Percentiles rank a stretch among this genome's conserved stretches.
These are phyloP conservation scores for Nicotiana knightiana DNA, from an alignment of 257 asterid genomes.

Conservation along the genomic window DNA sequence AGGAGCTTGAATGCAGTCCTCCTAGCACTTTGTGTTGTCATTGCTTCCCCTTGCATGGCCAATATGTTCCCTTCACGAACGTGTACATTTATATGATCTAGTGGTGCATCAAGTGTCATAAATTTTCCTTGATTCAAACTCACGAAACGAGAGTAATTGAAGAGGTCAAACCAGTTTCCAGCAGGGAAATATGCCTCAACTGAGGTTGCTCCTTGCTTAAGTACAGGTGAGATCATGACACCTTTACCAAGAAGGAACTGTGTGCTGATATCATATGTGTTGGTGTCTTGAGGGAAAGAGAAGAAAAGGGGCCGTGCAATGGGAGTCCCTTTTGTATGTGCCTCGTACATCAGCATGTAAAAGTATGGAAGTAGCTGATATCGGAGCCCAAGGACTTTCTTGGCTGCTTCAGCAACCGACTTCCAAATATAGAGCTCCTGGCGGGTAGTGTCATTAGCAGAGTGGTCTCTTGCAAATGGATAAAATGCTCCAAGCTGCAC, in stretches of 20 bases:
- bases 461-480: conserved; percentile 56
- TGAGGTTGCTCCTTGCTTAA: conserved; percentile 24
- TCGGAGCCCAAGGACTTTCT: conserved; percentile 40
- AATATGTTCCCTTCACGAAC: conserved; percentile 35
- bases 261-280: conserved; percentile 35
- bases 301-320: conserved; percentile 46
- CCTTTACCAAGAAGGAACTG: conserved; percentile 45
- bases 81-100: conserved; percentile 32
- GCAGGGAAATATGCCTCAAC: conserved; percentile 39
- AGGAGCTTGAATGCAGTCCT: conserved; percentile 31
- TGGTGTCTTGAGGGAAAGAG: conserved; percentile 39
- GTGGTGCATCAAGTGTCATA: conserved; percentile 31
- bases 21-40: conserved; percentile 38
- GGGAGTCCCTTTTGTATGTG: conserved; percentile 39
- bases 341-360: conserved; percentile 41
- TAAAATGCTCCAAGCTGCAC: conserved; percentile 55
- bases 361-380: conserved; percentile 38
- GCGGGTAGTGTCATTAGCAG: conserved; percentile 13
- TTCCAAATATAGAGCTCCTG: conserved; percentile 50
- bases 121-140: conserved; percentile 20
- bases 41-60: conserved; percentile 39
- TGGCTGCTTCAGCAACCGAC: conserved; percentile 45
- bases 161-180: conserved; percentile 43
- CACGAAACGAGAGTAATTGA: conserved; percentile 23
- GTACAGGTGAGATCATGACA: conserved; percentile 41